phyloP scores from a whole-genome alignment of 1,284 basidiomycete species.

The Bondarzewia mesenterica region DNA sequence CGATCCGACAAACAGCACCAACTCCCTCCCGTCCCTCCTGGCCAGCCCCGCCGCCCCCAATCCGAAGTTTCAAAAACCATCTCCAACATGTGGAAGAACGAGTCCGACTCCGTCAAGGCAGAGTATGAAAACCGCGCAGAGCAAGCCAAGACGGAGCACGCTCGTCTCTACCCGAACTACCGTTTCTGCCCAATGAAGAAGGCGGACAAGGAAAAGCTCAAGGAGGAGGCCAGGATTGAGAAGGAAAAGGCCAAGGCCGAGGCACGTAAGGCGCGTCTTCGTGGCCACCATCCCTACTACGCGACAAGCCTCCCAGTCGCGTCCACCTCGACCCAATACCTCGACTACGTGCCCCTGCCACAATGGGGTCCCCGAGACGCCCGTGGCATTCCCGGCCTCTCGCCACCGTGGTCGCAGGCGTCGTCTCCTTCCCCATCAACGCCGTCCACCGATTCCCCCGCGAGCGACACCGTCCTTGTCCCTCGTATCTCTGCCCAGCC shows the following conservation, averaged over 20 bases:
- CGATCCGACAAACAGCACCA: constrained; percentile 56
- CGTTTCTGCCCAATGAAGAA: constrained; percentile 66
- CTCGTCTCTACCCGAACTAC: constrained; percentile 59
- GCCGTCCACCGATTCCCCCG: not conserved
- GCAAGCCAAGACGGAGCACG: constrained; percentile 60
- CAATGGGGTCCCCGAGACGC: not conserved
- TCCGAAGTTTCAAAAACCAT: constrained; percentile 69
- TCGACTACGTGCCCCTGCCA: not conserved
- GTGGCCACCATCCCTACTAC: not conserved
- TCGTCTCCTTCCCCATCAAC: not conserved
- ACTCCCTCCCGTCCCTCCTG: constrained; percentile 27
- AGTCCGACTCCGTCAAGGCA: constrained; percentile 39
- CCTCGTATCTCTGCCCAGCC: too few species aligned
- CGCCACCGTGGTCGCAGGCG: not conserved
- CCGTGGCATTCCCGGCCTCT: not conserved
- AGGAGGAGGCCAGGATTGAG: constrained; percentile 37
- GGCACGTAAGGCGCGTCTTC: constrained; percentile 20
- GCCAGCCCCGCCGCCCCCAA: constrained; percentile 45
- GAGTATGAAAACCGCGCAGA: constrained; percentile 70
- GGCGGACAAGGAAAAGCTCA: constrained; percentile 46
- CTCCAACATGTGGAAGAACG: constrained; percentile 61
- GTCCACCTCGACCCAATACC: constrained; percentile 1
- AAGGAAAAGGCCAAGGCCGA: constrained; percentile 26
- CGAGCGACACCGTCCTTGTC: too few species aligned
- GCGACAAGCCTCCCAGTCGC: constrained; percentile 4